Conservation (phyloP, 1,139 yeast genomes). For the Magnusiomyces magnusii region DNA sequence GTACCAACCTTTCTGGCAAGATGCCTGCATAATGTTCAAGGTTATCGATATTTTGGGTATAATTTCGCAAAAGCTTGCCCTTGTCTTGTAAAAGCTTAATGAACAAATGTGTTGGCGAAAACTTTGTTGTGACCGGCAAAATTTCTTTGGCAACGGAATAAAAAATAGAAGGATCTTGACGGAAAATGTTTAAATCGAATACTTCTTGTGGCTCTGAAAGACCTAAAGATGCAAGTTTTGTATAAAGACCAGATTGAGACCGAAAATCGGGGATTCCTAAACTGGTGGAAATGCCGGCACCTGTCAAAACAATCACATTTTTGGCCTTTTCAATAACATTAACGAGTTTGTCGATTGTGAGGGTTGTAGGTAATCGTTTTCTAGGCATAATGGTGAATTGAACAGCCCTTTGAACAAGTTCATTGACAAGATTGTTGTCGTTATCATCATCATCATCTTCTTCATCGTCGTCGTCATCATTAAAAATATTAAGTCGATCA, state of each 20-base stretch:
- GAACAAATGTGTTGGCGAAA: constrained; percentile 81
- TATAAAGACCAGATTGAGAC: constrained; percentile 79
- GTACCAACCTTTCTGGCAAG: constrained; percentile 60
- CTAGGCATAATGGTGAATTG: constrained; percentile 27
- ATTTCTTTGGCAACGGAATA: constrained; percentile 85
- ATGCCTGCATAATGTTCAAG: constrained; percentile 82
- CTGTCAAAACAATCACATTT: constrained; percentile 74
- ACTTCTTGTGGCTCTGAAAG: constrained; percentile 92
- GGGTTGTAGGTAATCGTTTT: constrained; percentile 25
- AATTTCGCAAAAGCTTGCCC: constrained; percentile 74
- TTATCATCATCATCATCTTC: neutral
- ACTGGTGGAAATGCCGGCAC: constrained; percentile 94
- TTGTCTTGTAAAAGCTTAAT: constrained; percentile 67
- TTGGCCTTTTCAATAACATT: constrained; percentile 46
- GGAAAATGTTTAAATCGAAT: constrained; percentile 67
- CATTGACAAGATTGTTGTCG: constrained; percentile 11
- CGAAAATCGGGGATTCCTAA: constrained; percentile 94
- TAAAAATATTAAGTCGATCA: too few relatives aligned
- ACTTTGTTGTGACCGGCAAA: constrained; percentile 57
- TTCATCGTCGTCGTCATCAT: too few relatives aligned
- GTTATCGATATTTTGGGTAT: constrained; percentile 94
- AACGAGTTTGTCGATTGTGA: constrained; percentile 54
- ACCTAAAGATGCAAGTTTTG: constrained; percentile 57
- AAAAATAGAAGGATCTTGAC: constrained; percentile 72
- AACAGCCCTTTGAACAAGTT: constrained; percentile 10